Conservation (phyloP, 2,329 filamentous ascomycete genomes). For the Microcyclospora pomicola region DNA sequence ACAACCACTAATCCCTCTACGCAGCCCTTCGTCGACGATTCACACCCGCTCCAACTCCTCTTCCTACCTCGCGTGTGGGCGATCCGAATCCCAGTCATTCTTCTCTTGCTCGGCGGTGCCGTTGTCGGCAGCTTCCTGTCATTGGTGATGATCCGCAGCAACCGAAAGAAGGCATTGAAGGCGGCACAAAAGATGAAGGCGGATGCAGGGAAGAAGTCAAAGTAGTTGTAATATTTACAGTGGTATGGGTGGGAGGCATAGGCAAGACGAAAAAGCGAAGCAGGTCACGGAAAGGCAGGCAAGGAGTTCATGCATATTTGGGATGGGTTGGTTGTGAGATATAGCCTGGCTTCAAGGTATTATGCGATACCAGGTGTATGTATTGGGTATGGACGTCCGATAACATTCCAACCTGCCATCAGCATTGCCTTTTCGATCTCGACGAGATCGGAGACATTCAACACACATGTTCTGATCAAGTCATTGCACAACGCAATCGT, state of each 20-base stretch:
- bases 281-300: too few species aligned
- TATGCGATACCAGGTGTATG: too few species aligned
- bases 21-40: constrained; percentile 91
- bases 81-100: constrained; percentile 93
- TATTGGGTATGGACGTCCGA: too few species aligned
- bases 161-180: constrained; percentile 94
- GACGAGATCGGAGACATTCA: too few species aligned
- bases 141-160: constrained; percentile 97
- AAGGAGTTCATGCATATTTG: too few species aligned
- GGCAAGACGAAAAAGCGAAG: background rate
- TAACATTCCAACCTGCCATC: too few species aligned
- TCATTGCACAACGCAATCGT: constrained; percentile 17
- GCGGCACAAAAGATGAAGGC: constrained; percentile 68
- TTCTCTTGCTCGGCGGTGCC: constrained; percentile 79
- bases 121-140: constrained; percentile 93
- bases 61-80: constrained; percentile 98
- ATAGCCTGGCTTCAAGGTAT: too few species aligned
- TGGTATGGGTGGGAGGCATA: background rate
- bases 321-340: too few species aligned
- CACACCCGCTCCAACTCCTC: constrained; percentile 83
- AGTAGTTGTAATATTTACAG: background rate
- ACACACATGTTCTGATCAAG: too few species aligned
- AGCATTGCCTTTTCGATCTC: too few species aligned
- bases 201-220: background rate
- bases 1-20: background rate